These are phyloP conservation scores for Quercus tomentella DNA, from an alignment of 331 rosid species.

Conservation along the genomic window DNA sequence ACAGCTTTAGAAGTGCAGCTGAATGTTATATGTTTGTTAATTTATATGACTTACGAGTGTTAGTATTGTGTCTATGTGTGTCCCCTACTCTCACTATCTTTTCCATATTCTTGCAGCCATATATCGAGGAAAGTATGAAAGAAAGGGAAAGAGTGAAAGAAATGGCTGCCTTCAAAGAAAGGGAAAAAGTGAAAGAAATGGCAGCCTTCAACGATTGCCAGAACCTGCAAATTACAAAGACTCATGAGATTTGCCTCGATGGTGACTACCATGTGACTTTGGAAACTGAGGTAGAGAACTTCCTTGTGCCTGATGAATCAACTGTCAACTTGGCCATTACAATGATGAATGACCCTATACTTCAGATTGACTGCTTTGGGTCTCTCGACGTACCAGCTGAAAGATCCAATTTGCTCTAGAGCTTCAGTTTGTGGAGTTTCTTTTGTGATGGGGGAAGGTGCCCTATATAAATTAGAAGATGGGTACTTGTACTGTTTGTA, in stretches of 20 bases:
- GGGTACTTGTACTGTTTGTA: too few relatives aligned
- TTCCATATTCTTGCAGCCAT: constrained; percentile 16
- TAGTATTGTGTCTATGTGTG: not conserved
- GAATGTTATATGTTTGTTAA: not conserved
- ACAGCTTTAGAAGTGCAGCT: not conserved
- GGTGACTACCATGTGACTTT: not conserved
- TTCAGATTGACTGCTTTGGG: not conserved
- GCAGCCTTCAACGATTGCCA: not conserved
- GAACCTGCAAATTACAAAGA: not conserved
- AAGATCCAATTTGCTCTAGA: not conserved
- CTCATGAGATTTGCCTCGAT: not conserved
- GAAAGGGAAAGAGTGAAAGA: constrained; percentile 5
- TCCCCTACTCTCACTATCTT: not conserved
- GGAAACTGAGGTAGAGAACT: not conserved
- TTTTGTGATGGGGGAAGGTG: not conserved
- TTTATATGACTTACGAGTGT: too few relatives aligned
- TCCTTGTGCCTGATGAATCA: not conserved
- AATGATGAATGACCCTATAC: not conserved
- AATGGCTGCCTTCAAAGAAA: constrained; percentile 10
- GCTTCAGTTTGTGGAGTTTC: not conserved
- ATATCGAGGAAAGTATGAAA: constrained; percentile 28
- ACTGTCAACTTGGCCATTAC: not conserved
- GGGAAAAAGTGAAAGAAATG: not conserved
- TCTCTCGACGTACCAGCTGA: too few relatives aligned
- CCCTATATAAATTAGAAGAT: not conserved